A percentile compares a stretch with the other conserved stretches of the same genome.
Evolutionary conservation across 306 rosid species (phyloP).

Genomic region (Ochetophila trinervis): DNA sequence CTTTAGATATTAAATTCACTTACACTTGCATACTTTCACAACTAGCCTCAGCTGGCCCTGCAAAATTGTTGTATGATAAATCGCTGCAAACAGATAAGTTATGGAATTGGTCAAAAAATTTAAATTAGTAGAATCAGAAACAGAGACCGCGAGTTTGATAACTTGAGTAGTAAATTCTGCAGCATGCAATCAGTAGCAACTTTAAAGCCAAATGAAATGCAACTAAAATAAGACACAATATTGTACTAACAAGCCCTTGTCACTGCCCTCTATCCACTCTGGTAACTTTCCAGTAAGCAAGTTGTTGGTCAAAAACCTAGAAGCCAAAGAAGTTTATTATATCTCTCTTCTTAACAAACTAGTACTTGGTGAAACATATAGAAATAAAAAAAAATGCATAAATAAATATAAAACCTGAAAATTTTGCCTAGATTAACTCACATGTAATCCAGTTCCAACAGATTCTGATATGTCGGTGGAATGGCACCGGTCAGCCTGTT

Average conservation of each 20-base stretch:
- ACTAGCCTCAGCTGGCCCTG: conserved; percentile 19
- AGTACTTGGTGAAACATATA: neutral
- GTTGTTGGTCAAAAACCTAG: conserved; percentile 78
- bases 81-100: conserved; percentile 52
- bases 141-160: conserved; percentile 3
- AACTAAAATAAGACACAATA: conserved; percentile 6
- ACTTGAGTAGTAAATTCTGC: neutral
- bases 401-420: neutral
- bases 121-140: neutral
- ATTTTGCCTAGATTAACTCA: conserved; percentile 30
- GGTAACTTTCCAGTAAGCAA: conserved; percentile 64
- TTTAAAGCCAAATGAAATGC: conserved; percentile 9
- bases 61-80: conserved; percentile 78
- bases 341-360: neutral
- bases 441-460: conserved; percentile 30
- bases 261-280: conserved; percentile 34
- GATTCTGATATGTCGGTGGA: too few relatives aligned
- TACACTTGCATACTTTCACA: conserved; percentile 11
- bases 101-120: conserved; percentile 15
- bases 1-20: neutral
- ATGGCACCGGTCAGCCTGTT: too few relatives aligned
- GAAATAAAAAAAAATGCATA: neutral
- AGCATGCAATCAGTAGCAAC: neutral
- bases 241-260: conserved; percentile 41
- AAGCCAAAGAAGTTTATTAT: conserved; percentile 15